phyloP scores from a whole-genome alignment of 805 yeast genomes.

The Kodamaea laetipori region DNA sequence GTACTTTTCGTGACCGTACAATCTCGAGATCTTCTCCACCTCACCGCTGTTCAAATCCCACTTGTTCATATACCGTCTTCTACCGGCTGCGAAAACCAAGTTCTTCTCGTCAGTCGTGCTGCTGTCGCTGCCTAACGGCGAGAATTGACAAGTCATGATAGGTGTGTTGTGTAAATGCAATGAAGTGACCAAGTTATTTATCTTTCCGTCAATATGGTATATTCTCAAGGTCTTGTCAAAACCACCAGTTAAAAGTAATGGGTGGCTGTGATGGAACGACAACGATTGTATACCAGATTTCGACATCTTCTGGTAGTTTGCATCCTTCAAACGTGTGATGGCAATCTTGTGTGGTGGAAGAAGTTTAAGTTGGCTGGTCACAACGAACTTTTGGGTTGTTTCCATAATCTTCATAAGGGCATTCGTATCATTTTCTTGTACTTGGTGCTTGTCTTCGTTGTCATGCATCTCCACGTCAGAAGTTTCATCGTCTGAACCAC shows the following conservation, averaged over 20 bases:
- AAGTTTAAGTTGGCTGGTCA: conserved; percentile 50
- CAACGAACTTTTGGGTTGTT: conserved; percentile 39
- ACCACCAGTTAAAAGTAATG: conserved; percentile 87
- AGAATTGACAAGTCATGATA: conserved; percentile 72
- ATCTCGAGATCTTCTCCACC: conserved; percentile 80
- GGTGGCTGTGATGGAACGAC: conserved; percentile 81
- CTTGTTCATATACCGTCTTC: conserved; percentile 87
- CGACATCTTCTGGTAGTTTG: conserved; percentile 68
- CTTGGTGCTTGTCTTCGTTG: conserved; percentile 17
- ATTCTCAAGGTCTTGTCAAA: conserved; percentile 85
- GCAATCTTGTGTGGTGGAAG: conserved; percentile 72
- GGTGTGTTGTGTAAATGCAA: conserved; percentile 79
- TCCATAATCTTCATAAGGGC: conserved; percentile 36
- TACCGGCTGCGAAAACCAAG: conserved; percentile 80
- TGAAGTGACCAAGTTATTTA: conserved; percentile 78
- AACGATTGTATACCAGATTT: conserved; percentile 82
- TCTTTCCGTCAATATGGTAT: conserved; percentile 87
- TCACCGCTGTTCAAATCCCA: conserved; percentile 78
- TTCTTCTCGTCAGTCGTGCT: conserved; percentile 27
- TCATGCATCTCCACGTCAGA: conserved; percentile 23
- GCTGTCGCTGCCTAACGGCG: conserved; percentile 31
- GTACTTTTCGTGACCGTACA: conserved; percentile 87
- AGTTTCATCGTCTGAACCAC: conserved; percentile 18
- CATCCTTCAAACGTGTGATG: conserved; percentile 84
- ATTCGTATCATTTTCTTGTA: conserved; percentile 24